A percentile compares a stretch with the other conserved stretches of the same genome.
Conservation (phyloP, 1,139 yeast species). For the Taiozyma sp. region DNA sequence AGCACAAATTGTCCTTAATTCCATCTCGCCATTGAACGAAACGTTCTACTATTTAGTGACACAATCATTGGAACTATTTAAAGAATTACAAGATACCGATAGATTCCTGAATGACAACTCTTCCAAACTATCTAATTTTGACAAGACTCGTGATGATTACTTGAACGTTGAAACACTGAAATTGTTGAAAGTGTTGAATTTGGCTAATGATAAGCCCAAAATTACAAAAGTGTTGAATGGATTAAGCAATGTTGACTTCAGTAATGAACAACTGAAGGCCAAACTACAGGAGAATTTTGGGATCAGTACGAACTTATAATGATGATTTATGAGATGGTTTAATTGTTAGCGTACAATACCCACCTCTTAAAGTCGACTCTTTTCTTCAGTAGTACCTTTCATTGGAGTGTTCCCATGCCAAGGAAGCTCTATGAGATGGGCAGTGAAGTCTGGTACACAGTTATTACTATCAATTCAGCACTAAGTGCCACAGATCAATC, state of each 20-base stretch:
- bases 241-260: constrained; percentile 16
- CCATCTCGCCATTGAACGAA: constrained; percentile 49
- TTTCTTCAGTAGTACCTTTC: too few relatives aligned
- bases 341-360: too few relatives aligned
- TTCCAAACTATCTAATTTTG: not conserved
- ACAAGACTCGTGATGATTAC: constrained; percentile 23
- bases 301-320: constrained; percentile 1
- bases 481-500: too few relatives aligned
- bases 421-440: too few relatives aligned
- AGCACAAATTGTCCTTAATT: constrained; percentile 30
- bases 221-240: constrained; percentile 17
- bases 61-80: constrained; percentile 33
- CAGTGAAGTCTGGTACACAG: too few relatives aligned
- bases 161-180: constrained; percentile 23
- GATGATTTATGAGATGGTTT: not conserved
- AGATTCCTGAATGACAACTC: not conserved
- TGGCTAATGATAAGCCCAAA: constrained; percentile 17
- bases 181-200: constrained; percentile 18
- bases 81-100: constrained; percentile 26
- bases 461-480: too few relatives aligned
- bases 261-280: constrained; percentile 13
- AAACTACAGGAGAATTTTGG: constrained; percentile 17
- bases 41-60: constrained; percentile 41
- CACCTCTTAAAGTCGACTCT: too few relatives aligned
- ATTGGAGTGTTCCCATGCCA: too few relatives aligned